Percentiles rank a stretch among this genome's conserved stretches.
phyloP scores from a whole-genome alignment of 2,329 filamentous ascomycete genomes.

The Fusarium succisae region DNA sequence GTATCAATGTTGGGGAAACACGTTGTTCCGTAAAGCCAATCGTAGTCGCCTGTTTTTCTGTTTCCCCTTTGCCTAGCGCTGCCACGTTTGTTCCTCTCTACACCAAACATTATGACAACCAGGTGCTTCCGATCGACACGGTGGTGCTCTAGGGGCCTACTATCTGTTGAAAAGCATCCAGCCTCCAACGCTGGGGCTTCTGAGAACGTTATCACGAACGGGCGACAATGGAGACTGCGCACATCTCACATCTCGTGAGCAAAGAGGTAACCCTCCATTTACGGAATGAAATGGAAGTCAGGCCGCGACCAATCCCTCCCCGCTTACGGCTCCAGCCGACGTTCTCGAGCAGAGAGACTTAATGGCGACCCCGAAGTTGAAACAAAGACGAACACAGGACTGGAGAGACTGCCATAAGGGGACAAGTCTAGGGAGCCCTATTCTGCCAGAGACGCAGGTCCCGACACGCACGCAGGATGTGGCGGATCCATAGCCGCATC shows the following conservation, averaged over 20 bases:
- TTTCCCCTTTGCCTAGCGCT: conserved; percentile 11
- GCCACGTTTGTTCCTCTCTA: conserved; percentile 18
- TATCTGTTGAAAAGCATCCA: conserved; percentile 16
- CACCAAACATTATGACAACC: conserved; percentile 5
- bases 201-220: conserved; percentile 9
- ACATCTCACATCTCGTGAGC: background rate
- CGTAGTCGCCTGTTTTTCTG: background rate
- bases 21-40: conserved; percentile 18
- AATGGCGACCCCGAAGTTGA: conserved; percentile 16
- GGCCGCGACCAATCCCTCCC: background rate
- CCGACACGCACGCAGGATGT: conserved; percentile 7
- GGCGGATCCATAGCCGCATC: conserved; percentile 10
- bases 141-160: conserved; percentile 6
- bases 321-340: conserved; percentile 4
- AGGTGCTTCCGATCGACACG: conserved; percentile 14
- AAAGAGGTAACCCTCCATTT: background rate
- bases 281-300: background rate
- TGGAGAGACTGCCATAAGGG: background rate
- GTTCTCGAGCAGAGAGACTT: conserved; percentile 31
- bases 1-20: background rate
- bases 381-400: conserved; percentile 2
- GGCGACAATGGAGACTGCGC: conserved; percentile 4
- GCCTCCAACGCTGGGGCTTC: conserved; percentile 20
- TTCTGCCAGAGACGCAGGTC: conserved; percentile 18
- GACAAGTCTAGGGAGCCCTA: background rate